A percentile compares a stretch with the other conserved stretches of the same genome.
phyloP scores from a whole-genome alignment of 306 rosid species.

The barrel medic (Medicago truncatula) region DNA sequence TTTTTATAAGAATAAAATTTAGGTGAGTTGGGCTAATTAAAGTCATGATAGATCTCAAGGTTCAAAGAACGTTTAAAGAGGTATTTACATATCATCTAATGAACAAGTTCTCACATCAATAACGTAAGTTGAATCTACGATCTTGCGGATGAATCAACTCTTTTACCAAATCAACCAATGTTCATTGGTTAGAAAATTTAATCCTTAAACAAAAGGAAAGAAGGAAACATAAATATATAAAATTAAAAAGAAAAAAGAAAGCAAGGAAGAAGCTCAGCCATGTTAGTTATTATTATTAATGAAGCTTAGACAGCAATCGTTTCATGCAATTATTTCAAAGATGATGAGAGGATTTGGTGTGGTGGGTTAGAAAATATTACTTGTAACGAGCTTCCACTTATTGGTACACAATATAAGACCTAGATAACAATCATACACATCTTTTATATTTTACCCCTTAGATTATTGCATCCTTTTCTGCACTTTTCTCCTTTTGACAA shows the following conservation, averaged over 20 bases:
- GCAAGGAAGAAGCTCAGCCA: too few relatives aligned
- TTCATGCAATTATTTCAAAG: conserved; percentile 37
- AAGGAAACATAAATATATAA: background rate
- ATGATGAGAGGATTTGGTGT: conserved; percentile 48
- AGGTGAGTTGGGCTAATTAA: too few relatives aligned
- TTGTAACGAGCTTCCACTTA: conserved; percentile 32
- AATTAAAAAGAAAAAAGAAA: too few relatives aligned
- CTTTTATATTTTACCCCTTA: background rate
- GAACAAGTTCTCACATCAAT: too few relatives aligned
- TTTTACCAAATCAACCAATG: too few relatives aligned
- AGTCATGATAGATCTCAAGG: too few relatives aligned
- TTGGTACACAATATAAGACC: conserved; percentile 30
- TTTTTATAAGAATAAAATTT: too few relatives aligned
- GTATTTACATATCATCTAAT: too few relatives aligned
- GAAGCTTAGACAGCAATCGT: background rate
- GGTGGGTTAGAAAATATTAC: conserved; percentile 59
- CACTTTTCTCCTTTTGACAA: conserved; percentile 5
- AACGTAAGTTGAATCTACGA: too few relatives aligned
- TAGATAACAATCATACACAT: conserved; percentile 4
- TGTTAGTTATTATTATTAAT: background rate
- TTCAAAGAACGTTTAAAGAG: too few relatives aligned
- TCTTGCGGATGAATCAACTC: too few relatives aligned
- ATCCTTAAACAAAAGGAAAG: background rate
- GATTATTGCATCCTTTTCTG: background rate
- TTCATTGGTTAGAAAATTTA: too few relatives aligned